Evolutionary conservation across 805 yeast species (phyloP).

Genomic region (Kurtzmaniella fragi): DNA sequence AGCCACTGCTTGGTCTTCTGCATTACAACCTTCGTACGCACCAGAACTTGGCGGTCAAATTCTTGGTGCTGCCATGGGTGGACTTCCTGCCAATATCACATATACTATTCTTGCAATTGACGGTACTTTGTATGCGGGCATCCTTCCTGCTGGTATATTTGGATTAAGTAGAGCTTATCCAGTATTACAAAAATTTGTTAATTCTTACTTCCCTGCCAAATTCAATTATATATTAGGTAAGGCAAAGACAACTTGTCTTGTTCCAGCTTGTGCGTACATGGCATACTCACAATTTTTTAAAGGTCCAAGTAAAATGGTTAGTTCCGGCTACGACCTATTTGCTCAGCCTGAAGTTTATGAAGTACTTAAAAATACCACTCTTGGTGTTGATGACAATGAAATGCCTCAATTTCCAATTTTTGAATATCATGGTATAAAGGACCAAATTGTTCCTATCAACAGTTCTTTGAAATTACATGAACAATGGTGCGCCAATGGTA

Average conservation of each 20-base stretch:
- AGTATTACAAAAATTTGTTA: slow-evolving; percentile 7
- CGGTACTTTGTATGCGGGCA: slow-evolving; percentile 18
- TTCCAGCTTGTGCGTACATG: slow-evolving; percentile 3
- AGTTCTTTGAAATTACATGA: slow-evolving; percentile 12
- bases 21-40: slow-evolving; percentile 18
- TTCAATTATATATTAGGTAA: background rate
- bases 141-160: slow-evolving; percentile 16
- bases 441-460: slow-evolving; percentile 13
- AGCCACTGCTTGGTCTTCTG: slow-evolving; percentile 20
- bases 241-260: slow-evolving; percentile 14
- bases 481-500: slow-evolving; percentile 19
- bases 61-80: slow-evolving; percentile 26
- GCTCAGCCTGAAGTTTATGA: background rate
- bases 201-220: slow-evolving; percentile 3
- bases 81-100: slow-evolving; percentile 21
- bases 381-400: slow-evolving; percentile 1
- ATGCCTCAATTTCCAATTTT: slow-evolving; percentile 17
- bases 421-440: slow-evolving; percentile 14
- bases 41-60: slow-evolving; percentile 15
- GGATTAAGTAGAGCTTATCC: slow-evolving; percentile 24
- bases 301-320: background rate
- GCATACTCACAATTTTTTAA: background rate
- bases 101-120: slow-evolving; percentile 13
- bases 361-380: background rate
- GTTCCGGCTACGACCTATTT: background rate